Base-by-base conservation (phyloP, 1,139 yeast species). In the Yamadazyma aaseri region DNA sequence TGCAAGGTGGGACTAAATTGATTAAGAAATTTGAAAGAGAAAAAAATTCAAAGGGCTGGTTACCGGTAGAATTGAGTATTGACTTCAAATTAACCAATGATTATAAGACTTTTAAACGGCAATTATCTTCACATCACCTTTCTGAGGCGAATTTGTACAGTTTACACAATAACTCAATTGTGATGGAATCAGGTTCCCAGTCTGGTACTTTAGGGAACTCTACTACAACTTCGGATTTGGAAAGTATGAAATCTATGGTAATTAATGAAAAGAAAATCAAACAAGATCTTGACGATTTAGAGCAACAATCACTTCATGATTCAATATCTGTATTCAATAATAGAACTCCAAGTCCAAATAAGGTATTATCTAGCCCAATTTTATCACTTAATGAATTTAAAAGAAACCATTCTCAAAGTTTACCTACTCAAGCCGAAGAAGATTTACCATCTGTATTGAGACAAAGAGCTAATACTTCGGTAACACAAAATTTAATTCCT, bases 11-110 rank as follows among this genome's bases (percentile, higher is more conserved):
- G 1, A 70, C 74, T 36, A 65, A 69, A 21, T 62, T 65, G 12
- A 56, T 72, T 13, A 45, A 47, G 11, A 26, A 38, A 10, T 51
- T 58, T 28, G 65, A 60, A 44, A 40, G 39, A 4, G 23, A 46
- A 5, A 63, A 68, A 29, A 89, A 89, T 54, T 57, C 60, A 6
- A 71, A 71, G 23, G 89, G 89, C 2, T 83, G 94, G 82, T 62
- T 68, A 9, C 92, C 96, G 0, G 59, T 72, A 11, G 86, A 46
- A 28, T 35, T 46, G 23, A 44, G 50, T 35, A 38, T 42, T 11
- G 65, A 75, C 17, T 76, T 71, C 45, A 74, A 72, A 18, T 57
- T 79, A 11, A 68, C 55, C 5, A 45, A 45, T 16, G 40, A 46
- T 15, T 61, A 56, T 38, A 51, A 53, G 31, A 33, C 31, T 5